Percentiles rank a stretch among this genome's conserved stretches.
phyloP scores from a whole-genome alignment of 345 rosid genomes.

The Cardamine occulta region DNA sequence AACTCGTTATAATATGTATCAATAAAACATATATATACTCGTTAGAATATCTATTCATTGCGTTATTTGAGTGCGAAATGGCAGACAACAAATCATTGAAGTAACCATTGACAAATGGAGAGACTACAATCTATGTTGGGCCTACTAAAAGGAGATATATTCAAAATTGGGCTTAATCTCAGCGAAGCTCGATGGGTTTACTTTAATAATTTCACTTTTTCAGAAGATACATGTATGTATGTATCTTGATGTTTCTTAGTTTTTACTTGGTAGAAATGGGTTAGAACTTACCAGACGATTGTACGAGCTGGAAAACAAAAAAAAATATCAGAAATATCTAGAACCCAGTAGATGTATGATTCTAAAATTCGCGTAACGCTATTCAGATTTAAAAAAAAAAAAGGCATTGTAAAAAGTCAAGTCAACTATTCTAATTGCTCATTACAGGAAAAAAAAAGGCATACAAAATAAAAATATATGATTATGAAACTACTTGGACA shows the following conservation, averaged over 20 bases:
- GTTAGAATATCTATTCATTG: not conserved
- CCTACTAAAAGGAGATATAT: not conserved
- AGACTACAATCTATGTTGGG: not conserved
- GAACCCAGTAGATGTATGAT: slow-evolving; percentile 1
- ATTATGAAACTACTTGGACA: not conserved
- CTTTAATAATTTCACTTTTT: not conserved
- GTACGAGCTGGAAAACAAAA: not conserved
- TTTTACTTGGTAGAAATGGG: not conserved
- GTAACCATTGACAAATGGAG: not conserved
- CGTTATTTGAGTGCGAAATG: not conserved
- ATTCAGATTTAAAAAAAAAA: not conserved
- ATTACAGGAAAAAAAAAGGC: not conserved
- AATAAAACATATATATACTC: too few relatives aligned
- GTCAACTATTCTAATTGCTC: slow-evolving; percentile 10
- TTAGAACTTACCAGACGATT: too few relatives aligned
- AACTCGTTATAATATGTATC: too few relatives aligned
- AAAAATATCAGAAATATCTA: too few relatives aligned
- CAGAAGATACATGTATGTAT: not conserved
- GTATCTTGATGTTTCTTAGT: not conserved
- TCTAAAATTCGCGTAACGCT: not conserved
- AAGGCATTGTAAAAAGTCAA: too few relatives aligned
- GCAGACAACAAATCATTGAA: not conserved
- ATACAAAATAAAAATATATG: not conserved
- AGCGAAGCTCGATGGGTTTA: not conserved
- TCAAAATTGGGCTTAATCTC: not conserved